phyloP scores from a whole-genome alignment of 352 stramenopile species.

The Achlya hypogyna region DNA sequence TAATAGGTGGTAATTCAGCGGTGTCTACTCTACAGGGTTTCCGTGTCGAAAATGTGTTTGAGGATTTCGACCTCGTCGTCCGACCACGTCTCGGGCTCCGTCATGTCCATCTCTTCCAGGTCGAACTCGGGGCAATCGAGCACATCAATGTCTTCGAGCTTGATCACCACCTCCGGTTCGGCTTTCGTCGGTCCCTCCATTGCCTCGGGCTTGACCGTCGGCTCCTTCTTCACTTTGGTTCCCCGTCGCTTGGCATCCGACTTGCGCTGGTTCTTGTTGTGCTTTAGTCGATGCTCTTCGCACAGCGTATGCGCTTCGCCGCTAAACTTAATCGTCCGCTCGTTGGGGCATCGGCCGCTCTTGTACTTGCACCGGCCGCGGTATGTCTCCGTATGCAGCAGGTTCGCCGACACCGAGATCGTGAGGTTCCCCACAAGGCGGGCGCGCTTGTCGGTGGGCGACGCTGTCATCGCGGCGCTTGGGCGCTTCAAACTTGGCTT shows the following conservation, averaged over 20 bases:
- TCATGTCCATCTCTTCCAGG: slow-evolving; percentile 20
- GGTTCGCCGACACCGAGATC: slow-evolving; percentile 16
- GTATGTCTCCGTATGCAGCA: slow-evolving; percentile 16
- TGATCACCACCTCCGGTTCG: slow-evolving; percentile 1
- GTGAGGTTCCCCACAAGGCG: slow-evolving; percentile 17
- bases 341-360: slow-evolving; percentile 17
- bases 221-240: slow-evolving; percentile 11
- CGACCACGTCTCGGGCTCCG: slow-evolving; percentile 17
- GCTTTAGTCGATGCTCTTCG: slow-evolving; percentile 20
- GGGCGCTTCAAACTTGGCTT: slow-evolving; percentile 13
- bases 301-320: slow-evolving; percentile 19
- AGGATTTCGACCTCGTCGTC: slow-evolving; percentile 21
- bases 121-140: not conserved
- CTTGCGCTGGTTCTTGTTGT: slow-evolving; percentile 24
- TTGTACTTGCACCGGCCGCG: slow-evolving; percentile 23
- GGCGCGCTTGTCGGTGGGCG: slow-evolving; percentile 3
- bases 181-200: not conserved
- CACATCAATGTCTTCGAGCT: slow-evolving; percentile 1
- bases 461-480: not conserved
- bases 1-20: not conserved
- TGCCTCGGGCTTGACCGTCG: slow-evolving; percentile 1
- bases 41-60: slow-evolving; percentile 17
- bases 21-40: not conserved
- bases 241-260: slow-evolving; percentile 21
- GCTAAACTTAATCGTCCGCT: slow-evolving; percentile 21